These are phyloP conservation scores for Allodekkera sacchari DNA, from an alignment of 805 yeast species.

Conservation along the genomic window DNA sequence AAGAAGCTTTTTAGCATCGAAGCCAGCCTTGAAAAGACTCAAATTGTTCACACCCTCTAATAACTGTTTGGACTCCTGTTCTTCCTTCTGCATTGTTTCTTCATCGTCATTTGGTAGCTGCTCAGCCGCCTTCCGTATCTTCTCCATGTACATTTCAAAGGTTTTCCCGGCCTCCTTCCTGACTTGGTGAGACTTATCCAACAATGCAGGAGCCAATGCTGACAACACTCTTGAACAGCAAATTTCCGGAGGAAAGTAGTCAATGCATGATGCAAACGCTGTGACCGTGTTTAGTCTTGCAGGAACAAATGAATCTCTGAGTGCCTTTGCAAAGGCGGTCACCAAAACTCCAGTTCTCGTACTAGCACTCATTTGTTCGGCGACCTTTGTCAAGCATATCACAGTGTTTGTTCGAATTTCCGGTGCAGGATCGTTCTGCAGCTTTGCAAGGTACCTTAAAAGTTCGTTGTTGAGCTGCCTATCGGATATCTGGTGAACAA, in stretches of 20 bases:
- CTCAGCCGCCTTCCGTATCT: slow-evolving; percentile 40
- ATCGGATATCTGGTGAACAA: slow-evolving; percentile 60
- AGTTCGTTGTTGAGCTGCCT: slow-evolving; percentile 84
- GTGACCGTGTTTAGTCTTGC: slow-evolving; percentile 68
- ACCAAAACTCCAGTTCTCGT: slow-evolving; percentile 68
- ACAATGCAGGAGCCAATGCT: slow-evolving; percentile 72
- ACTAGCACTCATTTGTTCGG: slow-evolving; percentile 43
- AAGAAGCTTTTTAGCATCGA: not conserved
- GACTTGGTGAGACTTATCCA: slow-evolving; percentile 66
- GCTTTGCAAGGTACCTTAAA: slow-evolving; percentile 68
- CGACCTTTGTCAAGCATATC: slow-evolving; percentile 57
- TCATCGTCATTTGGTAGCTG: slow-evolving; percentile 22
- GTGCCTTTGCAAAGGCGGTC: slow-evolving; percentile 78
- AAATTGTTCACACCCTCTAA: slow-evolving; percentile 1
- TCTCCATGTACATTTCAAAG: slow-evolving; percentile 52
- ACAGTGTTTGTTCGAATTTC: slow-evolving; percentile 75
- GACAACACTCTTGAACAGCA: slow-evolving; percentile 77
- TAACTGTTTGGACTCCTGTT: slow-evolving; percentile 1
- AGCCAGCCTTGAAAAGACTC: slow-evolving; percentile 1
- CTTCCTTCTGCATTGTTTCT: slow-evolving; percentile 12
- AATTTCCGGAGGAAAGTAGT: slow-evolving; percentile 62
- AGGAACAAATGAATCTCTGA: slow-evolving; percentile 71
- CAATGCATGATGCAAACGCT: slow-evolving; percentile 60
- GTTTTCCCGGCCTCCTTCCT: slow-evolving; percentile 64
- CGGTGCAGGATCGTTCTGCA: slow-evolving; percentile 70